These are phyloP conservation scores for Podospora australis DNA, from an alignment of 495 filamentous ascomycete genomes.

Conservation along the genomic window DNA sequence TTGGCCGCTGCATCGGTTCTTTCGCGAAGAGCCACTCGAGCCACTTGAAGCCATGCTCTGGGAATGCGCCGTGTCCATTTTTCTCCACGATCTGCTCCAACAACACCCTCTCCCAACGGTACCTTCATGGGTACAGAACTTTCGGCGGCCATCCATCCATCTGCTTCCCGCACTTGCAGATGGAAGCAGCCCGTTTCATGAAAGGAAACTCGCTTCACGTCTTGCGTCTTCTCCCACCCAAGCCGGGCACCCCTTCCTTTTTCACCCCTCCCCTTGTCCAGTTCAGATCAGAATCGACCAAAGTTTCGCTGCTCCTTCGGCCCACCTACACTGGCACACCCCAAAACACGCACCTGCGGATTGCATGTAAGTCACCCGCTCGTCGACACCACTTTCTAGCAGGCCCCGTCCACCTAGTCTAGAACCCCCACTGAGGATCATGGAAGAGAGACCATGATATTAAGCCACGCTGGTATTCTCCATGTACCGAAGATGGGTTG, in stretches of 20 bases:
- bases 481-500: neutral
- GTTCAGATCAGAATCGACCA: neutral
- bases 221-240: neutral
- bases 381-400: slow-evolving; percentile 19
- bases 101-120: neutral
- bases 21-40: neutral
- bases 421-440: slow-evolving; percentile 1
- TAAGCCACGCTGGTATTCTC: slow-evolving; percentile 3
- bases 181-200: neutral
- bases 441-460: neutral
- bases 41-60: too few relatives aligned
- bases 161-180: slow-evolving; percentile 30
- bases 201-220: neutral
- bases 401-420: neutral
- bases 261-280: neutral
- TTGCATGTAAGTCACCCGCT: slow-evolving; percentile 28
- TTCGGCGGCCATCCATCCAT: slow-evolving; percentile 16
- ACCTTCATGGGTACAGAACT: slow-evolving; percentile 16
- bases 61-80: too few relatives aligned
- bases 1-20: slow-evolving; percentile 1
- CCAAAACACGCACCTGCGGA: slow-evolving; percentile 6
- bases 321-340: slow-evolving; percentile 9
- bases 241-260: neutral
- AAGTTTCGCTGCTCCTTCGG: slow-evolving; percentile 6
- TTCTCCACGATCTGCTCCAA: slow-evolving; percentile 19